phyloP scores from a whole-genome alignment of 192 early-diverging fungal genomes.

The Gryganskiella cystojenkinii region DNA sequence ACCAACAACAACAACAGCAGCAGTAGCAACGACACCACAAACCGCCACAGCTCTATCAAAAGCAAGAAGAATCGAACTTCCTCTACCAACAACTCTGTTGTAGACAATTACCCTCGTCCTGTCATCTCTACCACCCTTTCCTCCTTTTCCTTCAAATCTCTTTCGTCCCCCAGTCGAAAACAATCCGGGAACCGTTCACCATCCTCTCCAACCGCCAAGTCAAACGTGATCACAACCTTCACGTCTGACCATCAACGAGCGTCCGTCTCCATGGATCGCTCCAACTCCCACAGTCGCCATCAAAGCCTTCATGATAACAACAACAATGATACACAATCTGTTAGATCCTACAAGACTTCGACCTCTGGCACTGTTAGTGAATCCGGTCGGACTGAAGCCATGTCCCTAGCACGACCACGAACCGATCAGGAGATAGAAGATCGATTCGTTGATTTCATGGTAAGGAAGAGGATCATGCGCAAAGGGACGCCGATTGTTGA shows the following conservation, averaged over 20 bases:
- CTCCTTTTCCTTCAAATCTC: no score
- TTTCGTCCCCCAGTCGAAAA: no score
- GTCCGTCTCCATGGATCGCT: constrained; percentile 36
- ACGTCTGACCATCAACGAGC: constrained; percentile 11
- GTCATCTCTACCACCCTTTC: no score
- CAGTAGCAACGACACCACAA: no score
- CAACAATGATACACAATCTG: constrained; percentile 34
- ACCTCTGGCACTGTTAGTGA: constrained; percentile 35
- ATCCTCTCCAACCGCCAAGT: constrained; percentile 1
- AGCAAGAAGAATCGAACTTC: no score
- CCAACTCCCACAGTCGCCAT: constrained; percentile 4
- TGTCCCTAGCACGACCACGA: constrained; percentile 36
- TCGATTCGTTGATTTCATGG: constrained; percentile 68
- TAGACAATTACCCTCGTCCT: no score
- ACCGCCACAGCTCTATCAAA: no score
- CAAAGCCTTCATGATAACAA: background rate
- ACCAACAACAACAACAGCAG: no score
- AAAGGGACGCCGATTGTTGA: no score
- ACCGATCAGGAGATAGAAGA: constrained; percentile 63
- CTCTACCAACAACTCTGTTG: no score
- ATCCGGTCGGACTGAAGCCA: constrained; percentile 34
- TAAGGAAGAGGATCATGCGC: constrained; percentile 24
- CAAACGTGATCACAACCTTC: constrained; percentile 15
- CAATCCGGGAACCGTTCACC: no score
- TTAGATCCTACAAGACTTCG: constrained; percentile 30